Base-by-base conservation (phyloP, 331 rosid genomes). In the Quercus tomentella region DNA sequence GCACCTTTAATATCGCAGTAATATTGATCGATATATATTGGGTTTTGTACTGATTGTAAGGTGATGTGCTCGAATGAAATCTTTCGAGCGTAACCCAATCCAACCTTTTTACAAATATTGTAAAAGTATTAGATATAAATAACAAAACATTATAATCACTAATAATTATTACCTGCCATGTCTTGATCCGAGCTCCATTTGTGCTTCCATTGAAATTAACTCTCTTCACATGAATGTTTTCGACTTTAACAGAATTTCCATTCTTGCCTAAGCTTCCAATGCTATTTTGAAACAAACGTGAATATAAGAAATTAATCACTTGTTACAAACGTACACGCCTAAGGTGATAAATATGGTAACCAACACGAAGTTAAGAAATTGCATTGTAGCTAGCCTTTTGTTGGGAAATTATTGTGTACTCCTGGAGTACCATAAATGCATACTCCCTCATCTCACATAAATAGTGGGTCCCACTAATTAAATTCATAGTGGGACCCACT, bases 141-240 rank as follows among this genome's bases (percentile, higher is more conserved):
- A 41, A 8, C 45, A 41, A 8, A 8, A 41, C 12, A 41, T 41
- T 41, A 9, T 49, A 49, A 49, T 49, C 14, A 49, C 17, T 12
- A 12, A 49, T 49, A 49, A 49, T 49, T 49, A 49, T 49, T 49
- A 85, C 86, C 76, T 83, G 87, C 86, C 84, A 85, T 28, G 89
- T 81, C 78, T 85, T 85, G 77, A 85, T 85, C 69, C 86, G 82
- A 73, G 84, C 84, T 83, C 84, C 84, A 30, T 82, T 84, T 41
- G 84, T 77, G n/a, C 85, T 84, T 57, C 79, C 77, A 5, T 73
- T 70, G 61, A 87, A 80, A 63, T 70, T 67, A 62, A 82, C 83
- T 14, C 68, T 51, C 31, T 86, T 87, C 21, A 79, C 84, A 41
- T 56, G 72, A 68, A 81, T 73, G 72, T 81, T 79, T 76, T 81